Percentiles rank a stretch among this genome's conserved stretches.
Conservation (phyloP, 345 rosid species). For the Diplotaxis tenuifolia region DNA sequence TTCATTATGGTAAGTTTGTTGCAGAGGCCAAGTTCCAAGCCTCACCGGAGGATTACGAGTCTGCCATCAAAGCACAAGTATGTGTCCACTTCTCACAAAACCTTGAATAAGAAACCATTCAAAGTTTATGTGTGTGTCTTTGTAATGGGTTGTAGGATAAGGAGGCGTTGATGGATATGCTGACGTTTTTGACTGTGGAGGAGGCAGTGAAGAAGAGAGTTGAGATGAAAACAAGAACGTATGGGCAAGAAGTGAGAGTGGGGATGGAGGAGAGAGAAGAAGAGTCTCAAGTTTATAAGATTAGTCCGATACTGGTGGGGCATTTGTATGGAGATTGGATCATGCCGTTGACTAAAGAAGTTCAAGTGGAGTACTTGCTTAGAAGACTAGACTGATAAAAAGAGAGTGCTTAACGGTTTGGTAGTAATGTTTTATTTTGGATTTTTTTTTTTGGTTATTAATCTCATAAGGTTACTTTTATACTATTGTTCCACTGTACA, state of each 20-base stretch:
- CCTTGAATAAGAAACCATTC: too few species aligned
- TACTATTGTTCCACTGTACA: too few species aligned
- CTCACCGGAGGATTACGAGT: conserved; percentile 56
- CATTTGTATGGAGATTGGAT: conserved; percentile 64
- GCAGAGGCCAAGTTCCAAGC: conserved; percentile 88
- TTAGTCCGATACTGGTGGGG: conserved; percentile 63
- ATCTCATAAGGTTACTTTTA: too few species aligned
- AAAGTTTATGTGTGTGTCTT: too few species aligned
- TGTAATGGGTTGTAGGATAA: conserved; percentile 57
- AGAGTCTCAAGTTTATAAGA: conserved; percentile 47
- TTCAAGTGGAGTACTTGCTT: conserved; percentile 65
- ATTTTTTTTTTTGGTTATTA: too few species aligned
- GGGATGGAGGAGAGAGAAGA: conserved; percentile 13
- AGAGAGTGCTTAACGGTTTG: conserved; percentile 1
- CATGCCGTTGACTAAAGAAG: conserved; percentile 84
- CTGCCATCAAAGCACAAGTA: conserved; percentile 65
- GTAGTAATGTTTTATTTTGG: neutral
- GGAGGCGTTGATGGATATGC: conserved; percentile 48
- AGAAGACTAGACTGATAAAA: conserved; percentile 58
- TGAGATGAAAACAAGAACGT: conserved; percentile 60
- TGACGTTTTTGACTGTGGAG: conserved; percentile 57
- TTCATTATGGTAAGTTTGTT: conserved; percentile 88
- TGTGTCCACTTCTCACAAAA: too few species aligned
- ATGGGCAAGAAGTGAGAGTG: conserved; percentile 48
- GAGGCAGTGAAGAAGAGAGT: conserved; percentile 62